Evolutionary conservation across 2,329 filamentous ascomycete species (phyloP).

Genomic region (Tolypocladium tundrense): DNA sequence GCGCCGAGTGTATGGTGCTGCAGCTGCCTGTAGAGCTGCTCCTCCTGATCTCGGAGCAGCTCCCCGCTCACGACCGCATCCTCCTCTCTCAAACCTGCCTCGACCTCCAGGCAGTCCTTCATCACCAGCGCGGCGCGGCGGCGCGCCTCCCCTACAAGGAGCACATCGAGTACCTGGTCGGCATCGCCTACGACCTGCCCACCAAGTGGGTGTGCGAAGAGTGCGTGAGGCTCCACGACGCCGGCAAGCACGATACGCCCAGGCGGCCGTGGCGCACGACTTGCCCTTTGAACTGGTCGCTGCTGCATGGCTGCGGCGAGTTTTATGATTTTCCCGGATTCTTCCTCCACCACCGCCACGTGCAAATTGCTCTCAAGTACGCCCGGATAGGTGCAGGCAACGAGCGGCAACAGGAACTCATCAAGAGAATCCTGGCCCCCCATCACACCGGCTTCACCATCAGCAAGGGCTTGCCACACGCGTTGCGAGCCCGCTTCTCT

Average conservation of each 20-base stretch:
- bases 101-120: not conserved
- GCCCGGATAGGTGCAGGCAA: not conserved
- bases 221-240: not conserved
- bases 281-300: not conserved
- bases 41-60: not conserved
- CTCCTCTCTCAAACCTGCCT: not conserved
- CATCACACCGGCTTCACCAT: not conserved
- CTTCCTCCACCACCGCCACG: not conserved
- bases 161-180: not conserved
- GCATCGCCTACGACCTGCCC: not conserved
- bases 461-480: not conserved
- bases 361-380: not conserved
- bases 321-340: not conserved
- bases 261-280: not conserved
- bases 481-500: not conserved
- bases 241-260: not conserved
- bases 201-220: not conserved
- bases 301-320: not conserved
- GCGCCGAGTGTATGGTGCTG: not conserved
- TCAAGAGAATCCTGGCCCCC: not conserved
- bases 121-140: not conserved
- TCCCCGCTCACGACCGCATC: not conserved
- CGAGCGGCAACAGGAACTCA: not conserved
- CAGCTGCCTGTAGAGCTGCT: not conserved
- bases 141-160: not conserved